phyloP scores from a whole-genome alignment of 306 rosid genomes.

The Prunus padus region DNA sequence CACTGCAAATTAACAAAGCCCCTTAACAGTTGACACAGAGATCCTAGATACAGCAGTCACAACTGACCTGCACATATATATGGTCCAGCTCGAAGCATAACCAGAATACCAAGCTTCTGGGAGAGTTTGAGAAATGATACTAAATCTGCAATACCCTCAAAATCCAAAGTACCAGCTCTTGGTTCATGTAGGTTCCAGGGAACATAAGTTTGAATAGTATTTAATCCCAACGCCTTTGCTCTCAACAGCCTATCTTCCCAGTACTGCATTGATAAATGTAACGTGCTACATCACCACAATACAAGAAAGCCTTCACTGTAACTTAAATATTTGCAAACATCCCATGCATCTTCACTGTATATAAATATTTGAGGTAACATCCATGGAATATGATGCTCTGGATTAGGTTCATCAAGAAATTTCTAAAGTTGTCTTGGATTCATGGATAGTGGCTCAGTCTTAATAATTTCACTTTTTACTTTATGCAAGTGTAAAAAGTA shows the following conservation, averaged over 20 bases:
- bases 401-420: neutral
- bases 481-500: neutral
- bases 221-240: slow-evolving; percentile 94
- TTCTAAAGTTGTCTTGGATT: neutral
- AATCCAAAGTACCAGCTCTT: slow-evolving; percentile 57
- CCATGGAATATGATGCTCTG: neutral
- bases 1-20: neutral
- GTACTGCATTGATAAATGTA: slow-evolving; percentile 51
- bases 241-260: slow-evolving; percentile 94
- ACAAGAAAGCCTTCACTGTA: slow-evolving; percentile 26
- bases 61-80: slow-evolving; percentile 81
- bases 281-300: slow-evolving; percentile 14
- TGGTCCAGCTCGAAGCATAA: slow-evolving; percentile 92
- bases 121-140: slow-evolving; percentile 71
- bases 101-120: slow-evolving; percentile 69
- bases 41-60: slow-evolving; percentile 9
- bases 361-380: neutral
- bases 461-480: neutral
- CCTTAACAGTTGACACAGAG: neutral
- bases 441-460: neutral
- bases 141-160: slow-evolving; percentile 76
- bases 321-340: neutral
- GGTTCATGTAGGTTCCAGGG: slow-evolving; percentile 98
- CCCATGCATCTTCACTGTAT: neutral
- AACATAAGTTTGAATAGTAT: slow-evolving; percentile 83